Base-by-base conservation (phyloP, 2,329 filamentous ascomycete species). In the Chaetomium sp. region DNA sequence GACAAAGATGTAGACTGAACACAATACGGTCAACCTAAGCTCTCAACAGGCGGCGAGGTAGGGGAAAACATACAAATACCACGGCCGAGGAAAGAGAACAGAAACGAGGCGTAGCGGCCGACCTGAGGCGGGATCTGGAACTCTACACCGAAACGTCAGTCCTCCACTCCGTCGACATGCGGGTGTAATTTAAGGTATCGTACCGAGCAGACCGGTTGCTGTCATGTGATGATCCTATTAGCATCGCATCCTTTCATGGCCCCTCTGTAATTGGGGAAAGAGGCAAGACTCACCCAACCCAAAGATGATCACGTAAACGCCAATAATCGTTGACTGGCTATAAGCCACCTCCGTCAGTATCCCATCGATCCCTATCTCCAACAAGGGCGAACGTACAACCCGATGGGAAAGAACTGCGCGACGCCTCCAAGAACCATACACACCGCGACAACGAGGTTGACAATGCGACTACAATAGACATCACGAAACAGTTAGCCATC, bases 51-150 rank as follows among this genome's bases (percentile, higher is more conserved):
- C n/a, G 10, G 19, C 21, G 45, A 25, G 45, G 38, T 42, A 60
- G 59, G 33, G 16, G 25, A 12, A 58, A 45, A 88, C 92, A 80
- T 87, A 97, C 93, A 98, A 77, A 92, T 84, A 79, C 95, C 95
- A 75, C 95, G 93, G 67, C 95, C 95, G 72, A 98, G 81, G 84
- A 99, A 98, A 64, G 92, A 96, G 83, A 98, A 98, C 79, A 98
- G 89, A 83, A 99, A 99, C 12, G 92, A 96, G 62, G 93, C 94
- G 82, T 98, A 97, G 80, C 92, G 90, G 65, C 93, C 90, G 62
- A 97, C 85, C 77, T 97, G 93, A 65, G 93, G 92, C 58, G 95
- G 94, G 72, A 97, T 94, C 79, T 97, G 90, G 82, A 98, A 96
- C 80, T 99, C 95, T 84, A 73, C 33, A 8, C 23, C 25, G 50